Evolutionary conservation across 2,329 filamentous ascomycete species (phyloP).

Genomic region (Podosphaera aphanis): DNA sequence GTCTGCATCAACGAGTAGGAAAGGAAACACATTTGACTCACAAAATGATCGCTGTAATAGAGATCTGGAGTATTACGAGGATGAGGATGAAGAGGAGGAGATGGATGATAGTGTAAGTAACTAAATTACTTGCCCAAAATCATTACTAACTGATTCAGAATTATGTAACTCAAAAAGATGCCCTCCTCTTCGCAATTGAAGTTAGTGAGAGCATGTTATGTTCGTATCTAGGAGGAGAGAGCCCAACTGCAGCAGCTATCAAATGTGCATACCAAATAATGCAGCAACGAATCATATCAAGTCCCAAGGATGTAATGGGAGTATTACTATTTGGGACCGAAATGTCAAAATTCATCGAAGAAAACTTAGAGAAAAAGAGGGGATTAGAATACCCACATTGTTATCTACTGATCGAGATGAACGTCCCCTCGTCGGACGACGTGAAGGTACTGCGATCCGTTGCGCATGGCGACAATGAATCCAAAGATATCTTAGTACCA

Average conservation of each 20-base stretch:
- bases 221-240: slow-evolving; percentile 50
- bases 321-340: slow-evolving; percentile 79
- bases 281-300: slow-evolving; percentile 95
- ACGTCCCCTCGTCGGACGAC: slow-evolving; percentile 66
- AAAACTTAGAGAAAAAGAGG: slow-evolving; percentile 30
- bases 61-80: slow-evolving; percentile 18
- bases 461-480: slow-evolving; percentile 55
- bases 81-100: slow-evolving; percentile 48
- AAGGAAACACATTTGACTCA: too few relatives aligned
- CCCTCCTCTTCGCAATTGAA: slow-evolving; percentile 90
- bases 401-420: slow-evolving; percentile 72
- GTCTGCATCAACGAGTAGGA: too few relatives aligned
- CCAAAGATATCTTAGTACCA: slow-evolving; percentile 43
- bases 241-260: slow-evolving; percentile 57
- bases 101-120: slow-evolving; percentile 35
- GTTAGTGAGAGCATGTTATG: slow-evolving; percentile 71
- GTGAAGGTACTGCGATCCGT: slow-evolving; percentile 58
- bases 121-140: background rate
- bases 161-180: slow-evolving; percentile 86
- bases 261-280: slow-evolving; percentile 90
- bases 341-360: slow-evolving; percentile 54
- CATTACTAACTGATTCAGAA: slow-evolving; percentile 25
- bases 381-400: slow-evolving; percentile 63
- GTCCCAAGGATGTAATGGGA: slow-evolving; percentile 92
- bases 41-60: too few relatives aligned